Conservation (phyloP, 2,329 filamentous ascomycete species). For the Paraconiothyrium sp. region DNA sequence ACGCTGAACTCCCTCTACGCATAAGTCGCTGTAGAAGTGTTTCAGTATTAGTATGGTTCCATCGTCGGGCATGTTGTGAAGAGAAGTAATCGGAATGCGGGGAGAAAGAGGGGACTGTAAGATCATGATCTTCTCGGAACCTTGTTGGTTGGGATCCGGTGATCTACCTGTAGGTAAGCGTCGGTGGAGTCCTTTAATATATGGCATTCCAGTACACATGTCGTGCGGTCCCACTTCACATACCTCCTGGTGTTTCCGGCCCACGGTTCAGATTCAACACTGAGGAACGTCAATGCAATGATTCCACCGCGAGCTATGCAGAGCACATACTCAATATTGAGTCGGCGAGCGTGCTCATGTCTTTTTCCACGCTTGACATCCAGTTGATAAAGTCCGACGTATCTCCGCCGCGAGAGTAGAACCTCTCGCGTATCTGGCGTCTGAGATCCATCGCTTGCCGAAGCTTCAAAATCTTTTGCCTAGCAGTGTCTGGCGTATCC, state of each 20-base stretch:
- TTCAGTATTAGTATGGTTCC: conserved; percentile 39
- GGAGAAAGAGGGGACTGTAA: conserved; percentile 35
- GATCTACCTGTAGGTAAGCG: conserved; percentile 7
- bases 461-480: conserved; percentile 36
- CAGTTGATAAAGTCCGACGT: conserved; percentile 31
- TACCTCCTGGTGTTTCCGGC: conserved; percentile 26
- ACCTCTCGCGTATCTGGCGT: conserved; percentile 32
- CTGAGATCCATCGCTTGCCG: conserved; percentile 35
- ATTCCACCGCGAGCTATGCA: not conserved
- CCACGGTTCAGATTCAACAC: conserved; percentile 32
- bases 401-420: conserved; percentile 35
- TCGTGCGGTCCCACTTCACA: not conserved
- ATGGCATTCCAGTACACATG: not conserved
- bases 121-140: conserved; percentile 34
- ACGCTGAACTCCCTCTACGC: conserved; percentile 29
- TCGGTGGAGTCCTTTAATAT: no score
- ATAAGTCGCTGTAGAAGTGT: conserved; percentile 39
- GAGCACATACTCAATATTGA: conserved; percentile 31
- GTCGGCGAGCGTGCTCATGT: conserved; percentile 33
- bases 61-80: conserved; percentile 34
- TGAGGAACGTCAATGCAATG: conserved; percentile 10
- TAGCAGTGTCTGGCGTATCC: conserved; percentile 21
- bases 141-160: conserved; percentile 21
- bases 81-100: conserved; percentile 30
- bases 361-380: conserved; percentile 34